Evolutionary conservation across 164 flowering plant genomes (phyloP).

Genomic region (Magnolia kwangsiensis): DNA sequence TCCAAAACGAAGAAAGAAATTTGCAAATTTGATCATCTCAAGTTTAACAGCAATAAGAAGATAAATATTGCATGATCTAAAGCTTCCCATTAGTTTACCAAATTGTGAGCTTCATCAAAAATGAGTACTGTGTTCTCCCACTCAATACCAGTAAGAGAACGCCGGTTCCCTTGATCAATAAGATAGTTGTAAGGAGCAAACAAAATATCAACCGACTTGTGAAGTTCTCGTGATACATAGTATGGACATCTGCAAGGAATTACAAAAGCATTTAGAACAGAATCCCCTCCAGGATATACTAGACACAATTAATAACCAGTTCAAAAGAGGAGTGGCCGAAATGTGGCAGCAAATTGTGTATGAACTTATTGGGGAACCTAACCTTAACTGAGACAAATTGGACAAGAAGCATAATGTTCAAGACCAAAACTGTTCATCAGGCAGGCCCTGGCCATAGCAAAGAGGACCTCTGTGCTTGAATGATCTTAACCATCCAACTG

Average conservation of each 20-base stretch:
- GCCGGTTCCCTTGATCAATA: slow-evolving; percentile 64
- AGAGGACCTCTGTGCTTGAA: background rate
- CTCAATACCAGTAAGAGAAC: slow-evolving; percentile 45
- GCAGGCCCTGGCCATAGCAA: background rate
- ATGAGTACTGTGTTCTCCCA: slow-evolving; percentile 78
- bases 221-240: slow-evolving; percentile 82
- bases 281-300: background rate
- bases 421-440: background rate
- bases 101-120: slow-evolving; percentile 99
- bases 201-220: slow-evolving; percentile 77
- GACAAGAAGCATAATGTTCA: no score
- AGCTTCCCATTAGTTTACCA: slow-evolving; percentile 40
- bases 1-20: background rate
- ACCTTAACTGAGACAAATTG: no score
- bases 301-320: background rate
- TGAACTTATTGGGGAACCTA: no score
- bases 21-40: background rate
- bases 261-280: background rate
- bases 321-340: background rate
- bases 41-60: background rate
- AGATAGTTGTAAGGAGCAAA: slow-evolving; percentile 98
- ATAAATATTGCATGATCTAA: background rate
- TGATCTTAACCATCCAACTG: background rate
- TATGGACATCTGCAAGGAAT: slow-evolving; percentile 78
- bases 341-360: background rate